Base-by-base conservation (phyloP, 2,329 filamentous ascomycete species). In the Diplocarpon rosae region DNA sequence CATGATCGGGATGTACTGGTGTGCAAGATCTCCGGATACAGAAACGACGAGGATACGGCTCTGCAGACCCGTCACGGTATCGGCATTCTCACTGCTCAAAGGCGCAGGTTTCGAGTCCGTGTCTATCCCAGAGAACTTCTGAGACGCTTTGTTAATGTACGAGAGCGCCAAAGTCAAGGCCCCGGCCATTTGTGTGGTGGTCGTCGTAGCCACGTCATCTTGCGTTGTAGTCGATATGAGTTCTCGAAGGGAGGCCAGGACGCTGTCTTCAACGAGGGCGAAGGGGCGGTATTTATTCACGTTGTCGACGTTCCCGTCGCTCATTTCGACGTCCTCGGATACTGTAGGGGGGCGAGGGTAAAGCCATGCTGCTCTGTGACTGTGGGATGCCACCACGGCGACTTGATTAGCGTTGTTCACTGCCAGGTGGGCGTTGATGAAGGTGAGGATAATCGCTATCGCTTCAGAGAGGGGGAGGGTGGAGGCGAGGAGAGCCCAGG, bases 1-100 rank as follows among this genome's bases (percentile, higher is more conserved):
- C 92, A 98, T 98, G 55, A 94, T 92, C 0, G 90, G 84, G 45
- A 98, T 98, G 68, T 98, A 98, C 64, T 96, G 80, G 49, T 77
- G 84, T 5, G 88, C 80, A 0, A 94, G 77, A 57, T 90, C 85
- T 34, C 75, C 87, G 37, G 86, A 94, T 4, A 95, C 88, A 38
- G 85, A 94, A 43, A 98, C 64, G 51, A 96, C 80, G 43, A 98
- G 74, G 58, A 98, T 94, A 48, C 92, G 84, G 12, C 82, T 83
- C 54, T 85, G 81, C 15, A 92, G 69, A 14, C 75, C 70, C 2
- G 67, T 58, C 49, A 67, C 54, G 54, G 63, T 54, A 24, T 57
- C 55, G 12, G 39, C 47, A 7, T 49, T 45, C 38, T 53, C 46
- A 35, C 51, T 47, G 33, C 44, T 46, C 20, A 55, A 46, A 15